These are phyloP conservation scores for Pisolithus marmoratus DNA, from an alignment of 768 basidiomycete species.

Conservation along the genomic window DNA sequence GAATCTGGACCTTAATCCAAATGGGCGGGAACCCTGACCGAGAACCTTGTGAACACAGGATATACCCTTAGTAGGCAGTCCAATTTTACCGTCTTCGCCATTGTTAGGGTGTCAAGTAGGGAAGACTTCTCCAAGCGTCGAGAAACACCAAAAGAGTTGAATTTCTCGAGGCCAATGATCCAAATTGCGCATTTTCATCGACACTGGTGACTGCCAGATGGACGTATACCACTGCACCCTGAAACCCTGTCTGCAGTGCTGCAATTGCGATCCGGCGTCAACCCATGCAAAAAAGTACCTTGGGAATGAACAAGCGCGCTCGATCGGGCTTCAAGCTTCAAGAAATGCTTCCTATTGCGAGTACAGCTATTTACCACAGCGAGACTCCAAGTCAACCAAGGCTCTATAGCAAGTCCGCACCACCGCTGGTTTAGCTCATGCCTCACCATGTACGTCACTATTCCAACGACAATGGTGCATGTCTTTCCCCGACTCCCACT, in stretches of 20 bases:
- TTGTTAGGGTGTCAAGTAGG: constrained; percentile 17
- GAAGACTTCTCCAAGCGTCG: constrained; percentile 55
- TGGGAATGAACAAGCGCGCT: too few relatives aligned
- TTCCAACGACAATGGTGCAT: too few relatives aligned
- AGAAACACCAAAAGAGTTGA: constrained; percentile 52
- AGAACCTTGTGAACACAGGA: constrained; percentile 29
- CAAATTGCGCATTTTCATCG: background rate
- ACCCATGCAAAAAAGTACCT: background rate
- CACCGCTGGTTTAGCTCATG: too few relatives aligned
- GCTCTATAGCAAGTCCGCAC: too few relatives aligned
- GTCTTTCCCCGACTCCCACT: too few relatives aligned
- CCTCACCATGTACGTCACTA: too few relatives aligned
- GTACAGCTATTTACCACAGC: too few relatives aligned
- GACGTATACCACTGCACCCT: background rate
- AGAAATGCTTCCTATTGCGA: too few relatives aligned
- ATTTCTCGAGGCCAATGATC: constrained; percentile 42
- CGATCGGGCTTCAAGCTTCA: too few relatives aligned
- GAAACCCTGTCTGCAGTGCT: background rate
- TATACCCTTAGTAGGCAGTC: constrained; percentile 4
- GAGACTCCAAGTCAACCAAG: too few relatives aligned
- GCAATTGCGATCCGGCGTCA: too few relatives aligned
- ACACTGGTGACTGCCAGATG: background rate
- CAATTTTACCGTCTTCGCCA: background rate
- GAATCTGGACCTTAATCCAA: constrained; percentile 34
- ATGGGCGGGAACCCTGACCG: constrained; percentile 27